Conservation (phyloP, 2,329 filamentous ascomycete species). For the Talaromyces marneffei region DNA sequence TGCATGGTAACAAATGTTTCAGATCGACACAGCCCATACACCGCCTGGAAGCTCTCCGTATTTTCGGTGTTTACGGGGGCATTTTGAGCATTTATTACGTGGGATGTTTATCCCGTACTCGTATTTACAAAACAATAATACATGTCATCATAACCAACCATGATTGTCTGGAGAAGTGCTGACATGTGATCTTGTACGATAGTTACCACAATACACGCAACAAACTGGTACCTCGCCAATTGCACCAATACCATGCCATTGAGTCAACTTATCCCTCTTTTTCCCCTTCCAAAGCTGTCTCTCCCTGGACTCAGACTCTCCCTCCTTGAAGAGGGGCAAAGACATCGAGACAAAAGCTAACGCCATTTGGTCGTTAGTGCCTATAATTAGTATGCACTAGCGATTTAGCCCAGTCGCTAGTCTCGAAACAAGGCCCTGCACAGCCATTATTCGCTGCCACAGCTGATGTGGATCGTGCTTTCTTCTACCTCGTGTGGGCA, state of each 20-base stretch:
- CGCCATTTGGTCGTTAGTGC: not conserved
- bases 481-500: not conserved
- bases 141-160: not conserved
- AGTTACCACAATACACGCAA: no score
- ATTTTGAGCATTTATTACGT: not conserved
- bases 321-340: constrained; percentile 1
- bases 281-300: not conserved
- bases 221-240: not conserved
- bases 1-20: not conserved
- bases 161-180: no score
- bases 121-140: not conserved
- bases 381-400: constrained; percentile 5
- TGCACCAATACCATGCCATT: not conserved
- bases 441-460: constrained; percentile 1
- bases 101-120: not conserved
- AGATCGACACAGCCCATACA: constrained; percentile 1
- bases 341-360: constrained; percentile 1
- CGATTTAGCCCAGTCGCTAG: not conserved
- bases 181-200: not conserved
- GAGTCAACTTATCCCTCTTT: not conserved
- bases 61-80: not conserved
- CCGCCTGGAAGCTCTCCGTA: not conserved
- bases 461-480: constrained; percentile 2
- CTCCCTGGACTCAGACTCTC: not conserved
- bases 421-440: not conserved